Evolutionary conservation across 306 rosid species (phyloP).

Genomic region (Mimosa bimucronata): DNA sequence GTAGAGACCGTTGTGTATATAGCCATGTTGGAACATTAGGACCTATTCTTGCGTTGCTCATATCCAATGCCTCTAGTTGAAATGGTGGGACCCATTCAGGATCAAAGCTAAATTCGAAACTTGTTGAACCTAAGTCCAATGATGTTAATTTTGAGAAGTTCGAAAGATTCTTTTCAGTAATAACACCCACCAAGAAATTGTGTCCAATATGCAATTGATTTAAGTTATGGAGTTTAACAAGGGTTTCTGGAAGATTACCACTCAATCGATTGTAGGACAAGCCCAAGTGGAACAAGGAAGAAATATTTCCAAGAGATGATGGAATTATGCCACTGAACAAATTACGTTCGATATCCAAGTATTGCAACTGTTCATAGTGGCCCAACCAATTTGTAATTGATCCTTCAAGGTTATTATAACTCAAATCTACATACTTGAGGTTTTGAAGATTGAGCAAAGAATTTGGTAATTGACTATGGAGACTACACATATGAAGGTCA

Average conservation of each 20-base stretch:
- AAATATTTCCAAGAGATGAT: not conserved
- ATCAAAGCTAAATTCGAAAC: not conserved
- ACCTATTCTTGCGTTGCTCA: not conserved
- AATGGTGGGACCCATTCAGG: constrained; percentile 10
- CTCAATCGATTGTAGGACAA: not conserved
- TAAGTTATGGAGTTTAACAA: not conserved
- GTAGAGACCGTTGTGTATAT: constrained; percentile 4
- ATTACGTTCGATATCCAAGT: not conserved
- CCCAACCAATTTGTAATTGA: not conserved
- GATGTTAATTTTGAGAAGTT: not conserved
- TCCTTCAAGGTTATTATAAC: not conserved
- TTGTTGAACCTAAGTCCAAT: not conserved
- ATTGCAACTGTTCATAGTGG: not conserved
- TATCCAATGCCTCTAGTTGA: not conserved
- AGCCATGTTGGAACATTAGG: constrained; percentile 28
- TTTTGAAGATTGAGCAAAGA: not conserved
- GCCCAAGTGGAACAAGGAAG: not conserved
- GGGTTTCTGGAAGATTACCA: not conserved
- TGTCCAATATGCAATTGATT: not conserved
- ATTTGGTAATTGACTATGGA: not conserved
- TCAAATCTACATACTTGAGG: not conserved
- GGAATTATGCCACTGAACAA: not conserved
- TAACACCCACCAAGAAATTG: not conserved
- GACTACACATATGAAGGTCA: accelerated
- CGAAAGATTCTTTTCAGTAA: not conserved